Percentiles rank a stretch among this genome's conserved stretches.
These are phyloP conservation scores for Tremella fuciformis DNA, from an alignment of 768 basidiomycete genomes.

Conservation along the genomic window DNA sequence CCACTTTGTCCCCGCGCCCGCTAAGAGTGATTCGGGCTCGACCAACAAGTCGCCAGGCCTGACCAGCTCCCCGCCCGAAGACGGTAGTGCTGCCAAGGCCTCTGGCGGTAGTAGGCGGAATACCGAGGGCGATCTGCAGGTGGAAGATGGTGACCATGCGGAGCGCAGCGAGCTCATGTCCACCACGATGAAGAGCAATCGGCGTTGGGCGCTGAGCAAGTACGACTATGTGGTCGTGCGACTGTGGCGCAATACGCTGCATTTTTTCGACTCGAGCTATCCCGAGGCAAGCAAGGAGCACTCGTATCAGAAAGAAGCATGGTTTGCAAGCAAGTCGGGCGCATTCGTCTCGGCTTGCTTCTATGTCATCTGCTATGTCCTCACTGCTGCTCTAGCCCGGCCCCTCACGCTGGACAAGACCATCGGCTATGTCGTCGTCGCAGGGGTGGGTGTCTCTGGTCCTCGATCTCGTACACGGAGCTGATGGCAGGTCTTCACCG, in stretches of 20 bases:
- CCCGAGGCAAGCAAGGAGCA: constrained; percentile 46
- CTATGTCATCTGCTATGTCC: constrained; percentile 45
- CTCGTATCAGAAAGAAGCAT: constrained; percentile 47
- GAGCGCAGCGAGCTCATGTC: constrained; percentile 29
- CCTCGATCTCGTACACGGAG: background rate
- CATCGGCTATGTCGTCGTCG: constrained; percentile 31
- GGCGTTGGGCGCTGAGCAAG: background rate
- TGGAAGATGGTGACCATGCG: constrained; percentile 8
- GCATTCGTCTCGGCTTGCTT: constrained; percentile 35
- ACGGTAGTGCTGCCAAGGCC: constrained; percentile 12
- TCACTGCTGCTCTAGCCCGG: constrained; percentile 29
- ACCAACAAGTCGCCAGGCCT: constrained; percentile 21
- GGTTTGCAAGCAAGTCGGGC: constrained; percentile 42
- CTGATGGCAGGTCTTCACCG: constrained; percentile 33
- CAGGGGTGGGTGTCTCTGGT: constrained; percentile 34
- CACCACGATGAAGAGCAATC: constrained; percentile 12
- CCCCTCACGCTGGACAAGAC: constrained; percentile 28
- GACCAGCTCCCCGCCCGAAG: constrained; percentile 11
- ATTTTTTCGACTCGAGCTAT: constrained; percentile 48
- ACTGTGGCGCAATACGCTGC: constrained; percentile 35
- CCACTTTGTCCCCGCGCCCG: constrained; percentile 34
- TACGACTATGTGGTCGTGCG: constrained; percentile 39
- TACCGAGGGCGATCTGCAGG: constrained; percentile 13
- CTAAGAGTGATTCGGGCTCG: constrained; percentile 44
- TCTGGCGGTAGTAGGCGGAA: constrained; percentile 15